Conservation (phyloP, 768 basidiomycete species). For the Pisolithus albus region DNA sequence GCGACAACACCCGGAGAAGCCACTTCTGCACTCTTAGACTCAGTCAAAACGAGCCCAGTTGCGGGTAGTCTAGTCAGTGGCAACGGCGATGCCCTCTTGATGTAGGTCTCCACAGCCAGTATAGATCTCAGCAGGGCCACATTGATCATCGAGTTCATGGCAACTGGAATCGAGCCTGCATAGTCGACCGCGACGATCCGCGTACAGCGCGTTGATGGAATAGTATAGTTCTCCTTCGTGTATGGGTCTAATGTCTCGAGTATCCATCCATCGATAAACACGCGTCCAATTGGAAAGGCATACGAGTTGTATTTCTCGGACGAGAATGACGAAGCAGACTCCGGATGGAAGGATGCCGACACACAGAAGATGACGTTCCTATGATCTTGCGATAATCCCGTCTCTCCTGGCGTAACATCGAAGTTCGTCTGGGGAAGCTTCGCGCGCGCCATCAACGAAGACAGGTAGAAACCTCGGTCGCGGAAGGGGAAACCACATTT, state of each 20-base stretch:
- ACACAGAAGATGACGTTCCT: constrained; percentile 75
- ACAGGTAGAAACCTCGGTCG: constrained; percentile 79
- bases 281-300: constrained; percentile 65
- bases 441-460: constrained; percentile 66
- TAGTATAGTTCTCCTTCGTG: constrained; percentile 86
- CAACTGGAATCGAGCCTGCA: constrained; percentile 76
- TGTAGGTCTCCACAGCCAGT: constrained; percentile 63
- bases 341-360: constrained; percentile 73
- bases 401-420: constrained; percentile 36
- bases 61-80: constrained; percentile 68
- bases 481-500: constrained; percentile 88
- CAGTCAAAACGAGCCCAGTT: constrained; percentile 50
- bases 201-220: constrained; percentile 88
- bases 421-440: constrained; percentile 32
- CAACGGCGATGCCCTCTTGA: constrained; percentile 58
- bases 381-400: constrained; percentile 32
- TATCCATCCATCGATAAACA: constrained; percentile 92
- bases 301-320: constrained; percentile 70
- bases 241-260: constrained; percentile 96
- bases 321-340: constrained; percentile 50
- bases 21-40: constrained; percentile 42
- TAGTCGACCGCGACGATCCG: constrained; percentile 82
- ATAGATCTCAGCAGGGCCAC: constrained; percentile 67
- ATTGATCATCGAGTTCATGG: constrained; percentile 83
- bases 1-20: constrained; percentile 21